Evolutionary conservation across 805 yeast species (phyloP), one percentile per base, ranked within the genome.

Genomic region (Monosporozyma servazzii): DNA sequence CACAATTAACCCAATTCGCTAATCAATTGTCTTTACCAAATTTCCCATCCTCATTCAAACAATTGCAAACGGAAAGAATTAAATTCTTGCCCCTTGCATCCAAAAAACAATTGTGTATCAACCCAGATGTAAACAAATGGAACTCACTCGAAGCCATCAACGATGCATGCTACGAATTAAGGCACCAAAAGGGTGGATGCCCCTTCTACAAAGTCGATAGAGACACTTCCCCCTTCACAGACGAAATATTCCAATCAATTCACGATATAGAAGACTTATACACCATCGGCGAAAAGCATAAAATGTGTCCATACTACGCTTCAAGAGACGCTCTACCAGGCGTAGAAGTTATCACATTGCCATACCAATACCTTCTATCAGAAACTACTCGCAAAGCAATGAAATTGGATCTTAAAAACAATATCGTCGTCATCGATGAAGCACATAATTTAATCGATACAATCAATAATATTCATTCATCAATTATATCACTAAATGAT

Each of bases 371-470:
- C 55, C 65, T 90, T 13, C 56, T 74, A 9, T 69, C 88, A 0
- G 86, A 83, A 54, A 74, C 74, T 11, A 71, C 93, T 0, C 72
- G 96, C 57, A 74, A 74, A 5, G 71, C 80, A 0, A 62, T 89
- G 43, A 78, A 79, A 1, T 62, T 90, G 5, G 74, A 81, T 41
- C 60, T 90, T 9, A 75, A 76, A 49, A 77, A 80, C 51, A 75
- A 90, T 0, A 76, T 90, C 2, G 80, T 91, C 0, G 77, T 91
- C 5, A 82, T 90, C 27, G 98, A 90, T 65, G 98, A 90, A 63
- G 97, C 97, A 0, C 98, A 90, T 63, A 90, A 90, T 63, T 69
- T 90, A 43, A 63, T 88, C 29, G 96, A 89, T 57, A 81, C 90
- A 0, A 79, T 90, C 2, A 77, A 83, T 1, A 69, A 84, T 2